Conservation (phyloP, 371 early-diverging fungal species). For the Amoeboaphelidium occidentale region DNA sequence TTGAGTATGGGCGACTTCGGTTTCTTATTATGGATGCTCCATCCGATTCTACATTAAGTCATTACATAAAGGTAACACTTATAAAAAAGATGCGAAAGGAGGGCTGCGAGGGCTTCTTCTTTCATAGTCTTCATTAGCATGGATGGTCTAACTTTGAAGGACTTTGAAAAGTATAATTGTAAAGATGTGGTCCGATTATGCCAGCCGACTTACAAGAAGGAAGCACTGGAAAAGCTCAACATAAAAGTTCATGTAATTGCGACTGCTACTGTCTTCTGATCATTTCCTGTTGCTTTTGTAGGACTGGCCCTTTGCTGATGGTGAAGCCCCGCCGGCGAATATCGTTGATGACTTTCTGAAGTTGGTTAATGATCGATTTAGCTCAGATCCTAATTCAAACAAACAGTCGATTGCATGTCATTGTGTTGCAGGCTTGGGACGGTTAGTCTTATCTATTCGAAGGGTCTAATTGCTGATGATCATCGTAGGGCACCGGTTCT, state of each 20-base stretch:
- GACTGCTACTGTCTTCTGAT: slow-evolving; percentile 16
- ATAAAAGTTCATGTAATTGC: slow-evolving; percentile 38
- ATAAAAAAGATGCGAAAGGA: not conserved
- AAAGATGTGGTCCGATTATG: slow-evolving; percentile 68
- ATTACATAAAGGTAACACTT: slow-evolving; percentile 28
- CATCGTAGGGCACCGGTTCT: slow-evolving; percentile 32
- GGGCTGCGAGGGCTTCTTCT: not conserved
- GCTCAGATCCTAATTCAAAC: slow-evolving; percentile 7
- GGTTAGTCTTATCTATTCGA: slow-evolving; percentile 2
- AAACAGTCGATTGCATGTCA: slow-evolving; percentile 48
- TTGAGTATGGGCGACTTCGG: slow-evolving; percentile 33
- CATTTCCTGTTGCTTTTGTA: slow-evolving; percentile 53
- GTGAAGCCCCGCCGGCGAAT: slow-evolving; percentile 27
- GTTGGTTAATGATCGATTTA: slow-evolving; percentile 24
- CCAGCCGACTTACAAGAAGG: slow-evolving; percentile 55
- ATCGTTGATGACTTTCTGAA: slow-evolving; percentile 45
- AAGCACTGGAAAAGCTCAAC: slow-evolving; percentile 25
- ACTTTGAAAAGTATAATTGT: slow-evolving; percentile 39
- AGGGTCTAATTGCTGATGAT: not conserved
- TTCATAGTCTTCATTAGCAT: not conserved
- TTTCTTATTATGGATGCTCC: slow-evolving; percentile 77
- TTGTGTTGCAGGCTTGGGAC: slow-evolving; percentile 61
- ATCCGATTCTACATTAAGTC: slow-evolving; percentile 43
- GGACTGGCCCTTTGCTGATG: slow-evolving; percentile 9
- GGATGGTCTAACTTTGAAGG: slow-evolving; percentile 9